Evolutionary conservation across 768 basidiomycete species (phyloP), one percentile per base, ranked within the genome.

Genomic region (Phlebiopsis flavidoalba): DNA sequence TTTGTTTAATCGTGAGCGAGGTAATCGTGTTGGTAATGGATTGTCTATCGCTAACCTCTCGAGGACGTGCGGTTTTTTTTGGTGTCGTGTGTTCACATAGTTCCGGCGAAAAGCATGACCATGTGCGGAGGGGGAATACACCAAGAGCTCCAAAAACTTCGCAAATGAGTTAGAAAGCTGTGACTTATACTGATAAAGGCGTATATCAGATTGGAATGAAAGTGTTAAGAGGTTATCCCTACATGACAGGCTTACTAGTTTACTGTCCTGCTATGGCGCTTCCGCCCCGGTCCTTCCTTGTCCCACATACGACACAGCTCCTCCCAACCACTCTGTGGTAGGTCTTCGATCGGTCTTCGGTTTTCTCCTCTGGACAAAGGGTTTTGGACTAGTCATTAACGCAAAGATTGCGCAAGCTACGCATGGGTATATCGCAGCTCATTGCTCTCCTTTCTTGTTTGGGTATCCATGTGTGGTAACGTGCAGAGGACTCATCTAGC

Each of bases 361-460:
- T 33, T 40, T 58, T 45, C 17, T 57, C 51, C 65, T 69, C 67
- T 12, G 65, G 53, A n/a, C 31, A 26, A 40, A 6, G 21, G 26
- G 8, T 49, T n/a, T 21, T 2, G 54, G 22, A 10, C 56, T 36
- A 2, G 74, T 63, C n/a, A 1, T 59, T 63, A 6, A 69, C 71
- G n/a, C 8, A 61, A 61, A 19, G 79, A n/a, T n/a, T 63, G 21
- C 71, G 70, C 4, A 74, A 64, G 8, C 70, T 69, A 1, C 66
- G n/a, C 73, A 58, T 79, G 74, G 67, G 72, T 75, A 65, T 81
- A 75, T 48, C 79, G 69, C 55, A 72, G 59, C 63, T 83, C 77
- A 68, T n/a, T 86, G 85, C 35, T 79, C 66, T 7, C 75, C 77
- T 12, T 67, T 65, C 46, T 69, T 70, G 53, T 67, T 67, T 8